Conservation (phyloP, 1,139 yeast species). For the Scheffersomyces cryptocercus region DNA sequence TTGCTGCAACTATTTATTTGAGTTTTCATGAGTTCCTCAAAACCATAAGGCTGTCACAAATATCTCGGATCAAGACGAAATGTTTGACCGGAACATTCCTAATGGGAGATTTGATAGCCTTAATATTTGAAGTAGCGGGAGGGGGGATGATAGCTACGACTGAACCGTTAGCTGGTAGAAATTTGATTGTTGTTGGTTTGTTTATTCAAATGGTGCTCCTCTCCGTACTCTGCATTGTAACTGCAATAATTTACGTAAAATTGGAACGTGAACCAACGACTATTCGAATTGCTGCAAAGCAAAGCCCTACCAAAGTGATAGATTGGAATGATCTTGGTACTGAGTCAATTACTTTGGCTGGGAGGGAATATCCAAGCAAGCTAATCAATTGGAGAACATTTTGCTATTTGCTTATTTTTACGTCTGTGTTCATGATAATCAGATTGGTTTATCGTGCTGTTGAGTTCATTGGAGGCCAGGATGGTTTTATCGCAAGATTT, state of each 20-base stretch:
- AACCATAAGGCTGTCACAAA: slow-evolving; percentile 22
- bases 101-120: slow-evolving; percentile 41
- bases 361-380: background rate
- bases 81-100: slow-evolving; percentile 41
- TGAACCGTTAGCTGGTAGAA: slow-evolving; percentile 16
- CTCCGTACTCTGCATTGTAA: slow-evolving; percentile 23
- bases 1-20: slow-evolving; percentile 50
- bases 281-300: background rate
- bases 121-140: slow-evolving; percentile 44
- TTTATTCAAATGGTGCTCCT: slow-evolving; percentile 38
- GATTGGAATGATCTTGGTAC: too few species aligned
- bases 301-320: too few species aligned
- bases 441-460: slow-evolving; percentile 41
- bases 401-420: slow-evolving; percentile 19
- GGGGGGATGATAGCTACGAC: slow-evolving; percentile 38
- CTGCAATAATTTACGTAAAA: background rate
- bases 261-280: too few species aligned
- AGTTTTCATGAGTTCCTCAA: slow-evolving; percentile 35
- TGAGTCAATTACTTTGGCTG: too few species aligned
- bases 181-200: slow-evolving; percentile 27
- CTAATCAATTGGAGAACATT: slow-evolving; percentile 13
- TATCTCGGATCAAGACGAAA: slow-evolving; percentile 28
- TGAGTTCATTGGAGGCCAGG: slow-evolving; percentile 39
- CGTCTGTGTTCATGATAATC: slow-evolving; percentile 31
- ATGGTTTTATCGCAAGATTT: slow-evolving; percentile 19